Conservation (phyloP, 352 stramenopile genomes). For the Discostella stelligera region DNA sequence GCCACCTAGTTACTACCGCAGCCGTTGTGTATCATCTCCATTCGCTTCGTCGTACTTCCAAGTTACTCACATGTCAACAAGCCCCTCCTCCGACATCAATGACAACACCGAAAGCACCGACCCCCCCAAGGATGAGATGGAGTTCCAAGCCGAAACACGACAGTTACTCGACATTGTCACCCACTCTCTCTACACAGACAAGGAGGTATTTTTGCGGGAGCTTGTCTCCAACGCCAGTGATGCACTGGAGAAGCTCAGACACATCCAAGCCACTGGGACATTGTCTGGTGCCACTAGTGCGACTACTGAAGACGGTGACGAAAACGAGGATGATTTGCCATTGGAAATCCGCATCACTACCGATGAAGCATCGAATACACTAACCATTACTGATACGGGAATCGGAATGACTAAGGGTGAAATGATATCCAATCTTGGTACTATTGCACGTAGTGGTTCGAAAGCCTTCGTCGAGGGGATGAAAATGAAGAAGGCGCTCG, state of each 20-base stretch:
- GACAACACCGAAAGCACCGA: not conserved
- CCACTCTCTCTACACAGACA: conserved; percentile 99
- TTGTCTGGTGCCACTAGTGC: conserved; percentile 55
- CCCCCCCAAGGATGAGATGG: conserved; percentile 33
- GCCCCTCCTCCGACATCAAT: not conserved
- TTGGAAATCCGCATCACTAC: conserved; percentile 95
- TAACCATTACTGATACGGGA: conserved; percentile 97
- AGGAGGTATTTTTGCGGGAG: conserved; percentile 98
- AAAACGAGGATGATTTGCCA: conserved; percentile 65
- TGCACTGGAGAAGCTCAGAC: conserved; percentile 86
- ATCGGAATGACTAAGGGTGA: conserved; percentile 98
- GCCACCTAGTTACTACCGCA: not conserved
- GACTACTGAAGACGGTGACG: not conserved
- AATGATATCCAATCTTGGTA: conserved; percentile 96
- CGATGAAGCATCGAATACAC: conserved; percentile 91
- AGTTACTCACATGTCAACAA: conserved; percentile 11
- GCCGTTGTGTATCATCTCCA: not conserved
- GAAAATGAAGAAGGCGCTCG: conserved; percentile 74
- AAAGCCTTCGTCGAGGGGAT: conserved; percentile 95
- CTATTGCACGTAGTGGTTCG: conserved; percentile 96
- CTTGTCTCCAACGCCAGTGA: conserved; percentile 99
- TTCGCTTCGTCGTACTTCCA: not conserved
- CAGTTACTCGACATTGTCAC: conserved; percentile 88
- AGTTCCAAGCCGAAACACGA: conserved; percentile 79
- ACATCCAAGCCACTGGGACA: conserved; percentile 82